phyloP scores from a whole-genome alignment of 768 basidiomycete species.

The Termitomyces sp. region DNA sequence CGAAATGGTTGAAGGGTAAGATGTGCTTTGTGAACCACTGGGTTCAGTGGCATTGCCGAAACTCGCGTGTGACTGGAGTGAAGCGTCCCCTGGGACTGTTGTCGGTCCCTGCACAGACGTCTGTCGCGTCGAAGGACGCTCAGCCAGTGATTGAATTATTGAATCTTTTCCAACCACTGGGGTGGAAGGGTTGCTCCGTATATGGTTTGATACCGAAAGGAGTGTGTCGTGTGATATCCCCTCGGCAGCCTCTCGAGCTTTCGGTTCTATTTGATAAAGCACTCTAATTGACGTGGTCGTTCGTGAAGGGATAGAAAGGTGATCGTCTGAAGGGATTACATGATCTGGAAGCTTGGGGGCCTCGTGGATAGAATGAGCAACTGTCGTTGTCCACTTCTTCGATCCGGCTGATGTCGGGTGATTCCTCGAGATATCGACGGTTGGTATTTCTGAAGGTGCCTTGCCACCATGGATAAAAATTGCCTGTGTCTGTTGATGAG shows the following conservation, averaged over 20 bases:
- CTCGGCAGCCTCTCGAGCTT: background rate
- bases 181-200: background rate
- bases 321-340: background rate
- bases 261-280: background rate
- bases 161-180: background rate
- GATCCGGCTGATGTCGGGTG: background rate
- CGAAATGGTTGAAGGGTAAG: background rate
- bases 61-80: background rate
- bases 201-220: background rate
- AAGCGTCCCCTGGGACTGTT: background rate
- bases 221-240: background rate
- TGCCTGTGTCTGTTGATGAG: background rate
- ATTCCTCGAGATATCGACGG: background rate
- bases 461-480: background rate
- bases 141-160: background rate
- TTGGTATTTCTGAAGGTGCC: background rate
- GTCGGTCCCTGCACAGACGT: background rate
- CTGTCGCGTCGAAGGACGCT: background rate
- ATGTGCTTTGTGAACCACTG: background rate
- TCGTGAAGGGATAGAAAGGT: background rate
- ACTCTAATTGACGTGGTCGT: background rate
- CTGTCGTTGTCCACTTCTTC: background rate
- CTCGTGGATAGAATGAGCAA: background rate
- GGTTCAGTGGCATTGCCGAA: background rate
- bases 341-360: background rate